A percentile compares a stretch with the other conserved stretches of the same genome.
Conservation (phyloP, 2,329 filamentous ascomycete genomes). For the Aspergillus eucalypticola region DNA sequence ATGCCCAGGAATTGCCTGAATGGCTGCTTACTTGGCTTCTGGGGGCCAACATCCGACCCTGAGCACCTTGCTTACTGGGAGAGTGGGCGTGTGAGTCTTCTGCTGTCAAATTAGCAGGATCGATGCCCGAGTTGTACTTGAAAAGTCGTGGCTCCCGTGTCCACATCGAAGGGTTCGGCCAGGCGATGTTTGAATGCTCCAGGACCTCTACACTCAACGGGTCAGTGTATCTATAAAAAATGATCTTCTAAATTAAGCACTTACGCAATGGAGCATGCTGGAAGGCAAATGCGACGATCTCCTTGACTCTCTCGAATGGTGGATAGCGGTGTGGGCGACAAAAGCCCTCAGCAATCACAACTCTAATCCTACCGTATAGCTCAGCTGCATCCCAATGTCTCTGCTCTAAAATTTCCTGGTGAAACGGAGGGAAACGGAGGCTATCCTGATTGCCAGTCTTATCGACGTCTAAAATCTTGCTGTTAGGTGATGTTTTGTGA, state of each 20-base stretch:
- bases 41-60: slow-evolving; percentile 18
- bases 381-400: slow-evolving; percentile 72
- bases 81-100: slow-evolving; percentile 65
- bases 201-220: slow-evolving; percentile 61
- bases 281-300: slow-evolving; percentile 77
- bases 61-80: slow-evolving; percentile 48
- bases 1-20: slow-evolving; percentile 31
- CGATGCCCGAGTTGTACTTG: slow-evolving; percentile 32
- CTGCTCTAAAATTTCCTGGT: slow-evolving; percentile 67
- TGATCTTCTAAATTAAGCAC: slow-evolving; percentile 22
- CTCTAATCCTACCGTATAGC: slow-evolving; percentile 70
- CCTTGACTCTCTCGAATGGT: slow-evolving; percentile 68
- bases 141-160: slow-evolving; percentile 47
- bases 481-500: slow-evolving; percentile 5
- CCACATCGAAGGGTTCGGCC: slow-evolving; percentile 76
- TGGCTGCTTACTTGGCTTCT: slow-evolving; percentile 24
- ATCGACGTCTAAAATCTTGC: slow-evolving; percentile 41
- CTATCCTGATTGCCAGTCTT: slow-evolving; percentile 60
- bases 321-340: slow-evolving; percentile 48
- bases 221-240: slow-evolving; percentile 14
- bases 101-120: slow-evolving; percentile 41
- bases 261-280: slow-evolving; percentile 78
- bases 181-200: slow-evolving; percentile 72
- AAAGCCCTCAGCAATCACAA: slow-evolving; percentile 74
- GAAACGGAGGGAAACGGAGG: slow-evolving; percentile 74